These are phyloP conservation scores for Phalaenopsis hybrid DNA, from an alignment of 116 monocot species.

Conservation along the genomic window DNA sequence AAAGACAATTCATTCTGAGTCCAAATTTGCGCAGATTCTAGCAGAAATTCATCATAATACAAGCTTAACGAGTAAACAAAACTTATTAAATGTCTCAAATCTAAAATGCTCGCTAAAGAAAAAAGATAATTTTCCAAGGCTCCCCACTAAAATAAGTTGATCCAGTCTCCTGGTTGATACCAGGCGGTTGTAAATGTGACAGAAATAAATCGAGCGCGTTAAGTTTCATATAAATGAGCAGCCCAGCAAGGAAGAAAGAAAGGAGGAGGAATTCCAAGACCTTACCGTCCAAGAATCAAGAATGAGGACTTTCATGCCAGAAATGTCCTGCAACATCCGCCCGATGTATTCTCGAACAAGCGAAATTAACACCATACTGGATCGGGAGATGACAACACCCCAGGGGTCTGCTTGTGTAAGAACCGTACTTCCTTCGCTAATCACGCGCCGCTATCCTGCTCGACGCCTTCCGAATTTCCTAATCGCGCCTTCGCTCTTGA, in stretches of 20 bases:
- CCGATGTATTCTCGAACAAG: slow-evolving; percentile 74
- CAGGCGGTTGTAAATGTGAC: not conserved
- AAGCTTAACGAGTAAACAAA: not conserved
- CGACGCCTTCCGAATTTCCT: too few species aligned
- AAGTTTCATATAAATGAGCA: not conserved
- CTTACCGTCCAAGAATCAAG: slow-evolving; percentile 83
- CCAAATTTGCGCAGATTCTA: not conserved
- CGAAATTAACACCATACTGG: slow-evolving; percentile 53
- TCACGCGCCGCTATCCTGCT: too few species aligned
- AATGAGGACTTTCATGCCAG: slow-evolving; percentile 97
- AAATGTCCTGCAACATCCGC: slow-evolving; percentile 94
- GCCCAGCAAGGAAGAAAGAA: not conserved
- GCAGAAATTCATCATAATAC: not conserved
- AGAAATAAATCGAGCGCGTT: not conserved
- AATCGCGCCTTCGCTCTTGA: too few species aligned
- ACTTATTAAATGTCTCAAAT: not conserved
- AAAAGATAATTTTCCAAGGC: not conserved
- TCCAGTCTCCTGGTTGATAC: not conserved
- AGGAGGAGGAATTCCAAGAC: not conserved
- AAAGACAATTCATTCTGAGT: not conserved
- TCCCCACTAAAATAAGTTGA: not conserved
- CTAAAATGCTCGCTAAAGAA: not conserved
- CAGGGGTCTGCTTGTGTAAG: too few species aligned
- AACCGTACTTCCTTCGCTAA: too few species aligned
- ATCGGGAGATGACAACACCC: too few species aligned